Conservation (phyloP, 2,329 filamentous ascomycete genomes). For the Thelonectria discophora region DNA sequence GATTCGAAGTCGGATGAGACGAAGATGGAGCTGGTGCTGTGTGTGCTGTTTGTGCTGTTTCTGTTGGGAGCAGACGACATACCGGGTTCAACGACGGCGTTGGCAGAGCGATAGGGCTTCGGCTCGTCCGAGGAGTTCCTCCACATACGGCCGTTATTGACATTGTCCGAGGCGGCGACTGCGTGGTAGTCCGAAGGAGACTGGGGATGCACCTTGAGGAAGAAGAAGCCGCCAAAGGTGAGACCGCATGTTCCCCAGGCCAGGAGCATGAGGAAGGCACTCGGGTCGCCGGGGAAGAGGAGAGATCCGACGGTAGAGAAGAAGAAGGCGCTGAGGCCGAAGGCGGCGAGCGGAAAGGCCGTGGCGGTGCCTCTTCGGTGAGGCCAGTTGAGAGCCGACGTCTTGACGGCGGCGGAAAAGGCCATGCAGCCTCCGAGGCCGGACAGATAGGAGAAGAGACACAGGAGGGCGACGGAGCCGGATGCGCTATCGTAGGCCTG, state of each 20-base stretch:
- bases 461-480: constrained; percentile 70
- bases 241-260: constrained; percentile 81
- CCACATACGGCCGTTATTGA: constrained; percentile 35
- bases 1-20: constrained; percentile 23
- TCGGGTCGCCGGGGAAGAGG: constrained; percentile 84
- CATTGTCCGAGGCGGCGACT: constrained; percentile 53
- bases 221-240: constrained; percentile 81
- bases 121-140: constrained; percentile 55
- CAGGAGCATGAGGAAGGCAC: constrained; percentile 81
- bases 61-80: constrained; percentile 56
- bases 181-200: constrained; percentile 61
- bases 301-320: constrained; percentile 84
- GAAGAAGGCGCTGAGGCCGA: constrained; percentile 95
- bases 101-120: constrained; percentile 50
- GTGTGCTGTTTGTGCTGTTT: constrained; percentile 32
- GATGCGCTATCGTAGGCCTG: constrained; percentile 76
- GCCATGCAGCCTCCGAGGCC: constrained; percentile 90
- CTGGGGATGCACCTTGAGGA: constrained; percentile 77
- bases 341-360: constrained; percentile 90
- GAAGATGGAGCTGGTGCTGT: constrained; percentile 44
- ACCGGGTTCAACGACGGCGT: constrained; percentile 68
- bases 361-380: constrained; percentile 91
- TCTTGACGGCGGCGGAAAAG: constrained; percentile 89
- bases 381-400: constrained; percentile 90
- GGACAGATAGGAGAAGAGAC: constrained; percentile 85